These are phyloP conservation scores for Biscutella auriculata DNA, from an alignment of 441 rosid species.

Conservation along the genomic window DNA sequence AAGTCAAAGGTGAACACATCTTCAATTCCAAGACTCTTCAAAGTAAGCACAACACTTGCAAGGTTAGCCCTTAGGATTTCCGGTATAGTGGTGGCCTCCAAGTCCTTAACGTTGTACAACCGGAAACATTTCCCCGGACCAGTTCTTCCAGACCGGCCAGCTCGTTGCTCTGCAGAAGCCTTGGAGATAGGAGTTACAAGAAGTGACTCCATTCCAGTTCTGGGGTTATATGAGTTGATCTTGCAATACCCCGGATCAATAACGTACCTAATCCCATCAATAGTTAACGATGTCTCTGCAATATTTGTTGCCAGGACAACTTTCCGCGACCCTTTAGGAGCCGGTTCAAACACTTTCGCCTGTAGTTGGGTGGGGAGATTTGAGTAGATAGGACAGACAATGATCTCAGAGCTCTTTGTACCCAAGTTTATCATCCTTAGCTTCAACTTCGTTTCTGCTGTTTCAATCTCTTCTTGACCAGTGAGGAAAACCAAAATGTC, in stretches of 20 bases:
- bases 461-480: slow-evolving; percentile 96
- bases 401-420: slow-evolving; percentile 80
- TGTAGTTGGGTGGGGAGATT: slow-evolving; percentile 95
- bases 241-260: slow-evolving; percentile 95
- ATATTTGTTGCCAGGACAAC: slow-evolving; percentile 94
- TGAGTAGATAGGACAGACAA: slow-evolving; percentile 91
- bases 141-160: slow-evolving; percentile 93
- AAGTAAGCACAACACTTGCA: slow-evolving; percentile 79
- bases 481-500: slow-evolving; percentile 87
- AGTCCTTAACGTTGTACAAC: slow-evolving; percentile 67
- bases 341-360: slow-evolving; percentile 87
- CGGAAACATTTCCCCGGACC: slow-evolving; percentile 93
- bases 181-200: slow-evolving; percentile 85
- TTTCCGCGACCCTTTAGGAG: slow-evolving; percentile 94
- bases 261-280: slow-evolving; percentile 88
- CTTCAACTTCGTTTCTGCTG: slow-evolving; percentile 91
- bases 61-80: slow-evolving; percentile 93
- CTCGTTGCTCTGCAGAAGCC: slow-evolving; percentile 97
- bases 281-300: slow-evolving; percentile 96
- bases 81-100: slow-evolving; percentile 86
- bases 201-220: slow-evolving; percentile 97
- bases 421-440: slow-evolving; percentile 82
- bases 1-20: too few relatives aligned
- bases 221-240: slow-evolving; percentile 93
- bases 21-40: slow-evolving; percentile 98